Evolutionary conservation across 2,329 filamentous ascomycete genomes (phyloP).

Genomic region (Alternaria arbusti): DNA sequence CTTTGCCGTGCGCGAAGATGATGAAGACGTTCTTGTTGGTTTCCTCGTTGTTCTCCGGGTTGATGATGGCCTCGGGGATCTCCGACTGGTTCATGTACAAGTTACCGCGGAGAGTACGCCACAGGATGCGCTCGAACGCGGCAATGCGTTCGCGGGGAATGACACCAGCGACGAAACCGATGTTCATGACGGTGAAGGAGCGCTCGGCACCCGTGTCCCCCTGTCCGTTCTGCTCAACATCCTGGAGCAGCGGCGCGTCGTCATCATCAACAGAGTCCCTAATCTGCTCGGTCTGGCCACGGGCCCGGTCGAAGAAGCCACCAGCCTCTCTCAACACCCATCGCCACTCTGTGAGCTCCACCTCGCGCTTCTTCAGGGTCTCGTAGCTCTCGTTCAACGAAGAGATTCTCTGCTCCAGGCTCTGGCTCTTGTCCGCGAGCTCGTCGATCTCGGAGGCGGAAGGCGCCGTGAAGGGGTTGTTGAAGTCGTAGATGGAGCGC

Average conservation of each 20-base stretch:
- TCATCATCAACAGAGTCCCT: constrained; percentile 82
- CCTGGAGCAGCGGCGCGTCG: constrained; percentile 89
- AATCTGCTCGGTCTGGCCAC: constrained; percentile 96
- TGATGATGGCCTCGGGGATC: constrained; percentile 90
- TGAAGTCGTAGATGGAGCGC: constrained; percentile 88
- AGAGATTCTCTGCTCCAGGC: constrained; percentile 86
- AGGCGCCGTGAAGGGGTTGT: constrained; percentile 83
- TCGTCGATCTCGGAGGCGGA: constrained; percentile 96
- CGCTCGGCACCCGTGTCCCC: constrained; percentile 74
- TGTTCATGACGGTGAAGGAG: constrained; percentile 97
- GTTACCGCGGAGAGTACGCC: constrained; percentile 96
- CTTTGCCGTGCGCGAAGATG: constrained; percentile 98
- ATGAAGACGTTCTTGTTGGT: constrained; percentile 98
- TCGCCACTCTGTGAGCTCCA: constrained; percentile 96
- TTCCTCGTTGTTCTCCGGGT: constrained; percentile 90
- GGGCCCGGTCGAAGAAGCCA: constrained; percentile 94
- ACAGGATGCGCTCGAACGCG: constrained; percentile 95
- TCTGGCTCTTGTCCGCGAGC: constrained; percentile 88
- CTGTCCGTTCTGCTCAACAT: constrained; percentile 82
- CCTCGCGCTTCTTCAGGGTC: constrained; percentile 95
- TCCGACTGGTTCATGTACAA: constrained; percentile 99
- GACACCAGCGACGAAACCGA: constrained; percentile 96
- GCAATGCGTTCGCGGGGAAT: constrained; percentile 92
- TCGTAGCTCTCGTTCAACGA: constrained; percentile 98
- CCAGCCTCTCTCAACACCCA: constrained; percentile 97